phyloP scores from a whole-genome alignment of 2,329 filamentous ascomycete species.

The Annulohypoxylon truncatum region DNA sequence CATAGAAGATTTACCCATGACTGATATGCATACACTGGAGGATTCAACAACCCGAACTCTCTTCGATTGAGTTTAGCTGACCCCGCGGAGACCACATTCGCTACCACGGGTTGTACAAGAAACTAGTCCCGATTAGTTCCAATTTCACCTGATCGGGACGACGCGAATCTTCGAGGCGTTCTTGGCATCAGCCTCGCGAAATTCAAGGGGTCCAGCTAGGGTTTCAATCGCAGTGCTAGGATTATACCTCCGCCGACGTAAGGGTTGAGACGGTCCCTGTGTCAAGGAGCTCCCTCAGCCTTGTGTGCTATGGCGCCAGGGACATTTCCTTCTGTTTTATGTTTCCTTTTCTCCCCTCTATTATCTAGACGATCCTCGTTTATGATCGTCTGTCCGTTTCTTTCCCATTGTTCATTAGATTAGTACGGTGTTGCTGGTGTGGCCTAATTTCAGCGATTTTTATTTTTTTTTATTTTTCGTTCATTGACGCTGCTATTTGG shows the following conservation, averaged over 20 bases:
- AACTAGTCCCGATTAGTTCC: conserved; percentile 25
- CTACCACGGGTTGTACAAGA: conserved; percentile 12
- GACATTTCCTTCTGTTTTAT: conserved; percentile 35
- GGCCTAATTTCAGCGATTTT: conserved; percentile 7
- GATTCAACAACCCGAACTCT: conserved; percentile 24
- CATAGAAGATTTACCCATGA: conserved; percentile 13
- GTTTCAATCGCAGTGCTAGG: conserved; percentile 22
- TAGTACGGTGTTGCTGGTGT: conserved; percentile 7
- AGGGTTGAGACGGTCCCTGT: conserved; percentile 47
- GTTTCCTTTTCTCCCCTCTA: conserved; percentile 23
- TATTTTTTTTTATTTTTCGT: conserved; percentile 8
- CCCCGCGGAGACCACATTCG: conserved; percentile 26
- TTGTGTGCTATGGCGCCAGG: conserved; percentile 35
- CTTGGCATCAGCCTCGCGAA: conserved; percentile 43
- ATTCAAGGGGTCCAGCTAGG: conserved; percentile 35
- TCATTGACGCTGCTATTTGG: background rate
- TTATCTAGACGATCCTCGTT: conserved; percentile 28
- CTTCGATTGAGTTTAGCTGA: conserved; percentile 16
- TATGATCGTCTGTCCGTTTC: conserved; percentile 3
- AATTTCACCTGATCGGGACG: conserved; percentile 22
- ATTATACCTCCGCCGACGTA: conserved; percentile 4
- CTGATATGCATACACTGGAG: conserved; percentile 25
- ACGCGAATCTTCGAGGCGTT: conserved; percentile 19
- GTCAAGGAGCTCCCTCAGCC: conserved; percentile 46
- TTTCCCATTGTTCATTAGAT: conserved; percentile 13